Conservation (phyloP, 352 stramenopile genomes). For the Paralagenidium karlingii region DNA sequence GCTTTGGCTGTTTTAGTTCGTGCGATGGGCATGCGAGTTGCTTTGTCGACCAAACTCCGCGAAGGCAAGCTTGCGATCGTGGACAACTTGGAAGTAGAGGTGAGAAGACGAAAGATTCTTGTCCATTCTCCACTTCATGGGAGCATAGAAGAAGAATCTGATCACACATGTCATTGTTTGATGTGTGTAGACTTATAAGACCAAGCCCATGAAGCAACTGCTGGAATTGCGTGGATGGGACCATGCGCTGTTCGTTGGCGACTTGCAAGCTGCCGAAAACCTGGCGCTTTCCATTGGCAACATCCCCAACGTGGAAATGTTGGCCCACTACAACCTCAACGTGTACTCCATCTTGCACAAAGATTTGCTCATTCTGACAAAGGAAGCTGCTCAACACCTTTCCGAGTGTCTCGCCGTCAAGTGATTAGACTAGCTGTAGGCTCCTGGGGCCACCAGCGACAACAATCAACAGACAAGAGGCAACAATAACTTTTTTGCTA, state of each 20-base stretch:
- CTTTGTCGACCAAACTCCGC: constrained; percentile 76
- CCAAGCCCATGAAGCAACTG: constrained; percentile 79
- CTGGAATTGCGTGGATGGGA: constrained; percentile 68
- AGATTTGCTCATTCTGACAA: constrained; percentile 76
- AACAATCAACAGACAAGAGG: too few relatives aligned
- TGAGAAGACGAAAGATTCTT: too few relatives aligned
- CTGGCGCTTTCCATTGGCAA: constrained; percentile 77
- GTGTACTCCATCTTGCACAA: constrained; percentile 86
- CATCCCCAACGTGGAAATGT: constrained; percentile 71
- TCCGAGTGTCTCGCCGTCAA: too few relatives aligned
- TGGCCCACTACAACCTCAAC: constrained; percentile 83
- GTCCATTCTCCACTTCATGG: too few relatives aligned
- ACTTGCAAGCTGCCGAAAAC: constrained; percentile 55
- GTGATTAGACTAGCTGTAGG: too few relatives aligned
- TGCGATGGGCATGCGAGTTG: constrained; percentile 74
- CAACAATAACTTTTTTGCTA: too few relatives aligned
- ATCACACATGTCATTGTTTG: neutral
- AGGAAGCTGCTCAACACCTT: too few relatives aligned
- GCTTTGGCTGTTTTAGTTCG: constrained; percentile 19
- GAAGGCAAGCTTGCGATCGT: constrained; percentile 79
- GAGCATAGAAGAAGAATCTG: too few relatives aligned
- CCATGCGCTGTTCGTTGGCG: constrained; percentile 76
- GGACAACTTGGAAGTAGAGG: constrained; percentile 58
- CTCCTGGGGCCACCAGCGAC: too few relatives aligned
- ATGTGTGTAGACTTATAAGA: constrained; percentile 54